A percentile compares a stretch with the other conserved stretches of the same genome.
These are phyloP conservation scores for Aspergillus sp. DNA, from an alignment of 2,329 filamentous ascomycete species.

Conservation along the genomic window DNA sequence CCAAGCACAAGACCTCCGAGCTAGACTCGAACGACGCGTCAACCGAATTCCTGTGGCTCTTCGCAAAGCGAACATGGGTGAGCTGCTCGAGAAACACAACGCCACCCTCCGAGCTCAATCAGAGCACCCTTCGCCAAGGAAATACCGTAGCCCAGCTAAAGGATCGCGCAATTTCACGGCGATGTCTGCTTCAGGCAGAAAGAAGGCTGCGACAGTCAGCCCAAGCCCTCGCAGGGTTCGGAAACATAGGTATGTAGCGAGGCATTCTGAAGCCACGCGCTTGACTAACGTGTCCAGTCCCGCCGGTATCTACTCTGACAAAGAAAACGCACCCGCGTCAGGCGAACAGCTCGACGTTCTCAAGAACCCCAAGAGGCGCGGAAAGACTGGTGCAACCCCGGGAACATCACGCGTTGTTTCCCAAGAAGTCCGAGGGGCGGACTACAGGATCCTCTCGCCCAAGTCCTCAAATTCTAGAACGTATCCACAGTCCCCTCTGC, in stretches of 20 bases:
- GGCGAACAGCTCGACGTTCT: slow-evolving; percentile 47
- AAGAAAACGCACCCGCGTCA: slow-evolving; percentile 64
- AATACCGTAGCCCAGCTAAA: slow-evolving; percentile 31
- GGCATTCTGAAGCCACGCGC: background rate
- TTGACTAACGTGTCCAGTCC: slow-evolving; percentile 49
- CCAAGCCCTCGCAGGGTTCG: slow-evolving; percentile 30
- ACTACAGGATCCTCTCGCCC: slow-evolving; percentile 70
- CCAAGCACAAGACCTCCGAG: slow-evolving; percentile 79
- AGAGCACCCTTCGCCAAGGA: slow-evolving; percentile 31
- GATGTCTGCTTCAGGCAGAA: slow-evolving; percentile 30
- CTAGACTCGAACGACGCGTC: slow-evolving; percentile 87
- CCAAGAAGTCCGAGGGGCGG: slow-evolving; percentile 46
- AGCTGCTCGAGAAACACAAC: slow-evolving; percentile 63
- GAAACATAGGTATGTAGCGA: slow-evolving; percentile 31
- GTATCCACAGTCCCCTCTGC: slow-evolving; percentile 57
- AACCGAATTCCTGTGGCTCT: slow-evolving; percentile 83
- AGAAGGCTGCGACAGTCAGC: slow-evolving; percentile 27
- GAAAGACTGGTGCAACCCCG: slow-evolving; percentile 42
- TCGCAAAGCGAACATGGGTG: slow-evolving; percentile 77
- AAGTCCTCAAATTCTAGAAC: slow-evolving; percentile 78
- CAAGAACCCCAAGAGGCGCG: slow-evolving; percentile 70
- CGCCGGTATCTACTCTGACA: slow-evolving; percentile 65
- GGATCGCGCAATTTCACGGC: slow-evolving; percentile 27
- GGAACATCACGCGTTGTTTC: slow-evolving; percentile 42
- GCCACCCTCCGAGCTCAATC: slow-evolving; percentile 24